Evolutionary conservation across 495 filamentous ascomycete species (phyloP), one percentile per base, ranked within the genome.

Genomic region (Penicillium goetzii): DNA sequence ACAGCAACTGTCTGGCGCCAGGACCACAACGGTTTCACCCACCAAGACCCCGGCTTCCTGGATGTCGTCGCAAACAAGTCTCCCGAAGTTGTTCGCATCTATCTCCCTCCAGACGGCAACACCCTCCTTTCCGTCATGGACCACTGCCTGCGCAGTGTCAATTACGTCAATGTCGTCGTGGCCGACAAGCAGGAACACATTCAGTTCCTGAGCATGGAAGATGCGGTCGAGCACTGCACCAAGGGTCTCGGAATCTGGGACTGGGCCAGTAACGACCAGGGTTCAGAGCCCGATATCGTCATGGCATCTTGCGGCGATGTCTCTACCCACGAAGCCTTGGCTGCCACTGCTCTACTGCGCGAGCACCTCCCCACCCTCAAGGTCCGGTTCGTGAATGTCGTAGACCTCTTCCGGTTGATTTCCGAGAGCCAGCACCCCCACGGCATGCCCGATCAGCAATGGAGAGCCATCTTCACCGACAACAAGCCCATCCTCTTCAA

Each of bases 1-100:
- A 92, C 88, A 0, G 85, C 88, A 1, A 89, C 89, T 2, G 89
- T 91, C 54, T 90, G 89, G 89, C 74, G 89, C 65, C 89, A 92
- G 74, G 89, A 92, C 70, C 89, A 92, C 80, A 91, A 91, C 67
- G 89, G 88, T 53, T 92, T 92, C 70, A 92, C 88, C 0, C 89
- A 92, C 73, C 89, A 92, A 72, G 89, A 92, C 63, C 88, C 88
- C 0, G 88, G 89, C 21, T 92, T 91, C 83, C 81, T 91, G 17
- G 88, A 90, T 66, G 86, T 91, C 2, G 83, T 91, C 2, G 85
- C 85, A 62, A 92, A 92, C 78, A 92, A 91, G 75, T 85, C 81
- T 71, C 88, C 89, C 15, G 85, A 90, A 61, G 87, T 92, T 2
- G 88, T 90, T 41, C 86, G 89, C 52, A 91, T 92, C 71, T 92